These are phyloP conservation scores for Mycena latifolia DNA, from an alignment of 768 basidiomycete genomes.

Conservation along the genomic window DNA sequence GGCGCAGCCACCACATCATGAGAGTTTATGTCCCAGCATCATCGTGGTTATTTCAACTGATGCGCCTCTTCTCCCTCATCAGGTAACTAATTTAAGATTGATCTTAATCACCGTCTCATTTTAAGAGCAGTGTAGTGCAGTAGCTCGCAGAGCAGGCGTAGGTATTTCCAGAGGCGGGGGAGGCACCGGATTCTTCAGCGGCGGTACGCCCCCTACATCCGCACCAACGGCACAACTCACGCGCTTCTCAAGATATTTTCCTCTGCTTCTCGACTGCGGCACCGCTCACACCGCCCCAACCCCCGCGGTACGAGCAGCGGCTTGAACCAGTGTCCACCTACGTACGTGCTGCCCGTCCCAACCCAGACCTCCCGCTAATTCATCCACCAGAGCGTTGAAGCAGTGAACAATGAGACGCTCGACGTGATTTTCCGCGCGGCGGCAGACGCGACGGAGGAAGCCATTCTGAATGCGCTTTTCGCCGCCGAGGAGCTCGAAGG, in stretches of 20 bases:
- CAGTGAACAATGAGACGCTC: constrained; percentile 63
- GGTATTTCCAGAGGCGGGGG: constrained; percentile 34
- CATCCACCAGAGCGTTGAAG: constrained; percentile 22
- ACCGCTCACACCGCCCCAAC: constrained; percentile 28
- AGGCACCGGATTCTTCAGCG: constrained; percentile 30
- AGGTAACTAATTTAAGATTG: neutral
- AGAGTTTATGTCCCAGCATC: too few species aligned
- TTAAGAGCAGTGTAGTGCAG: constrained; percentile 29
- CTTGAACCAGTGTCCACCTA: constrained; percentile 31
- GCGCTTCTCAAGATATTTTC: constrained; percentile 23
- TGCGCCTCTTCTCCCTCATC: constrained; percentile 34
- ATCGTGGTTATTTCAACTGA: constrained; percentile 34
- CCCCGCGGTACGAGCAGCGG: constrained; percentile 5
- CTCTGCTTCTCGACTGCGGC: constrained; percentile 35
- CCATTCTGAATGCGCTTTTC: constrained; percentile 34
- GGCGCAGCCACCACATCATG: too few species aligned
- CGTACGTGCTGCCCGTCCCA: constrained; percentile 3
- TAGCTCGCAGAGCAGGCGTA: constrained; percentile 35
- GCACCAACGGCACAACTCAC: neutral
- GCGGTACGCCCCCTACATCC: constrained; percentile 8
- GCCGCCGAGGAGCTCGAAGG: constrained; percentile 35
- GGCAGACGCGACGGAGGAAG: constrained; percentile 39
- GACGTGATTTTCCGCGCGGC: constrained; percentile 61
- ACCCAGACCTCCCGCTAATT: neutral
- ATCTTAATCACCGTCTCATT: neutral